Evolutionary conservation across 2,329 filamentous ascomycete species (phyloP), one percentile per base, ranked within the genome.

Genomic region (Talaromyces funiculosus): DNA sequence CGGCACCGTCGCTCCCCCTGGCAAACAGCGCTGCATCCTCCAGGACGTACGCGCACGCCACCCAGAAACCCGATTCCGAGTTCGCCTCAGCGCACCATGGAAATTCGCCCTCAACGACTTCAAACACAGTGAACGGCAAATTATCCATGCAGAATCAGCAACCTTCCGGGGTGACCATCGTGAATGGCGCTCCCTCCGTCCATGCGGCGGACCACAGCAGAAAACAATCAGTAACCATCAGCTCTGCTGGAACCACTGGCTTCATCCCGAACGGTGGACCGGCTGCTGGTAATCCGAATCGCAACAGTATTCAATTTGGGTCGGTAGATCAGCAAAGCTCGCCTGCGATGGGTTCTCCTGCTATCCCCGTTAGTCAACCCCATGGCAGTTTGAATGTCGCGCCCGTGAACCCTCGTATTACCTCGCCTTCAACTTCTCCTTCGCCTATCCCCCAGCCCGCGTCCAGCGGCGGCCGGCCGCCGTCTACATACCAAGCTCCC

Each of bases 161-260:
- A 58, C 66, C 70, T 43, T 66, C 72, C 64, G 79, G 80, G 66
- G 82, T 86, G 61, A 81, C 82, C 71, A 82, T 82, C 70, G 77
- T 85, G 68, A 94, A 95, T 84, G 90, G 90, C 69, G 78, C 72
- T 65, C 75, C 75, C 62, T 72, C 74, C 42, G 70, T 73, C 67
- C 76, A 82, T 59, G 81, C 81, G 67, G 49, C 49, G 26, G 87
- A 91, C 68, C 92, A 97, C 80, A 84, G 82, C 72, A 86, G 91
- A 73, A 96, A 96, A 79, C 86, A 87, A 65, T 96, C 93, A 18
- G 89, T 96, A 70, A 96, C 92, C 70, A 96, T 97, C 81, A 92
- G 86, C 75, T 88, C 91, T 68, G 89, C 90, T 72, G 90, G 89
- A 67, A 85, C 90, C 60, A 89, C 83, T 67, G 87, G 87, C 71